Percentiles rank a stretch among this genome's conserved stretches.
Evolutionary conservation across 1,284 basidiomycete genomes (phyloP).

Genomic region (Phenoliferia sp.): DNA sequence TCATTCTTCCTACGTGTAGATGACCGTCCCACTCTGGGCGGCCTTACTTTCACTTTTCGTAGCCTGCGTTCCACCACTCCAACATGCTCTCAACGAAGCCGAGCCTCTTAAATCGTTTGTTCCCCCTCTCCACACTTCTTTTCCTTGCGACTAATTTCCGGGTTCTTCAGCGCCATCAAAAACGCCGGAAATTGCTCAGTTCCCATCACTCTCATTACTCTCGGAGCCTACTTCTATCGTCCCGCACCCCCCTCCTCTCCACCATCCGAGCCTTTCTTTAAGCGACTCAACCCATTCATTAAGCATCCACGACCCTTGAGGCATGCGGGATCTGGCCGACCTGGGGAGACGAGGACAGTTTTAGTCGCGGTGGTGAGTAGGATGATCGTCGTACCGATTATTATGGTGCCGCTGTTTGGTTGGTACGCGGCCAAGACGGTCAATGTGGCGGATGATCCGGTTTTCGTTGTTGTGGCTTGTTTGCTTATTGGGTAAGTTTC

Average conservation of each 20-base stretch:
- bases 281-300: slow-evolving; percentile 8
- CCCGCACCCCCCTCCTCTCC: slow-evolving; percentile 10
- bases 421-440: slow-evolving; percentile 29
- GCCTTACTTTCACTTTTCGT: slow-evolving; percentile 45
- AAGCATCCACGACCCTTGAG: background rate
- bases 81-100: slow-evolving; percentile 39
- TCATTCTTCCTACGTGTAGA: slow-evolving; percentile 19
- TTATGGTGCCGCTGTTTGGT: slow-evolving; percentile 41
- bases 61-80: slow-evolving; percentile 44
- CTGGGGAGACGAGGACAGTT: slow-evolving; percentile 36
- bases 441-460: slow-evolving; percentile 36
- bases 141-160: background rate
- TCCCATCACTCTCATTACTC: slow-evolving; percentile 46
- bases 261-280: slow-evolving; percentile 15
- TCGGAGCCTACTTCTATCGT: slow-evolving; percentile 41
- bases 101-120: slow-evolving; percentile 42
- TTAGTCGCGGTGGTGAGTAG: slow-evolving; percentile 38
- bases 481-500: slow-evolving; percentile 32
- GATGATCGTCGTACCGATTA: slow-evolving; percentile 42
- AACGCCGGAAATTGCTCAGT: slow-evolving; percentile 46
- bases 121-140: background rate
- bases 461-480: slow-evolving; percentile 34
- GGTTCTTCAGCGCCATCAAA: slow-evolving; percentile 41
- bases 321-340: background rate
- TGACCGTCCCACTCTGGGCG: slow-evolving; percentile 43